Percentiles rank a stretch among this genome's conserved stretches.
phyloP scores from a whole-genome alignment of 2,329 filamentous ascomycete genomes.

The Penicillium sp. region DNA sequence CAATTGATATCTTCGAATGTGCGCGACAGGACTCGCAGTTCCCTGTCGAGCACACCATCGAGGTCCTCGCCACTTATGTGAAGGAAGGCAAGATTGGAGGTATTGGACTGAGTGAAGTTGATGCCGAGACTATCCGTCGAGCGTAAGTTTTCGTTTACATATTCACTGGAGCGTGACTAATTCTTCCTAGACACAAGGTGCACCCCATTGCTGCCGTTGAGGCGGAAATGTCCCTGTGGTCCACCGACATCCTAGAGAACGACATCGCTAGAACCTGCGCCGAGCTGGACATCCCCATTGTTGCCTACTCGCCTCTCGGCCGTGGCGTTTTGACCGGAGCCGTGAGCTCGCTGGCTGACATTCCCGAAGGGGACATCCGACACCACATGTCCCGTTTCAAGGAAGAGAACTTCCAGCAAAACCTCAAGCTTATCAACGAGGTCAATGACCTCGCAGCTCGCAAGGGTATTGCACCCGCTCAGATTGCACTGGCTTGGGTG shows the following conservation, averaged over 20 bases:
- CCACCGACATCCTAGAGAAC: conserved; percentile 59
- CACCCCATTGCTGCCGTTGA: conserved; percentile 62
- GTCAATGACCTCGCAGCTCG: conserved; percentile 47
- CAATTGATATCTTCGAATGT: conserved; percentile 63
- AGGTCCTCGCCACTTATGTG: conserved; percentile 40
- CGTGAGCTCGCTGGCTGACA: conserved; percentile 49
- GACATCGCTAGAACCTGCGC: conserved; percentile 59
- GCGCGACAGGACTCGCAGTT: conserved; percentile 58
- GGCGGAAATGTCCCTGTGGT: conserved; percentile 61
- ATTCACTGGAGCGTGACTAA: conserved; percentile 30
- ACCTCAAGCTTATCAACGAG: conserved; percentile 51
- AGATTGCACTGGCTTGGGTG: conserved; percentile 55
- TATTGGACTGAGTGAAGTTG: conserved; percentile 47
- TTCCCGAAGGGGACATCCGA: conserved; percentile 52
- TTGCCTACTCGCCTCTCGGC: conserved; percentile 63
- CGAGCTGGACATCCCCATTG: conserved; percentile 59
- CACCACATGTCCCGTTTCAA: conserved; percentile 51
- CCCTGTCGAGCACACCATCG: conserved; percentile 51
- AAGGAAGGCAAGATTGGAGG: conserved; percentile 49
- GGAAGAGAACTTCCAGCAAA: conserved; percentile 53
- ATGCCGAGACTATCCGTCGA: conserved; percentile 48
- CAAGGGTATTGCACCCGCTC: conserved; percentile 48
- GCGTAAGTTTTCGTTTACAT: conserved; percentile 32
- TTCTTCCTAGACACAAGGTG: conserved; percentile 47
- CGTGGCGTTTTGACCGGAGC: conserved; percentile 58